Base-by-base conservation (phyloP, 2,329 filamentous ascomycete genomes). In the Tolypocladium ovalisporum region DNA sequence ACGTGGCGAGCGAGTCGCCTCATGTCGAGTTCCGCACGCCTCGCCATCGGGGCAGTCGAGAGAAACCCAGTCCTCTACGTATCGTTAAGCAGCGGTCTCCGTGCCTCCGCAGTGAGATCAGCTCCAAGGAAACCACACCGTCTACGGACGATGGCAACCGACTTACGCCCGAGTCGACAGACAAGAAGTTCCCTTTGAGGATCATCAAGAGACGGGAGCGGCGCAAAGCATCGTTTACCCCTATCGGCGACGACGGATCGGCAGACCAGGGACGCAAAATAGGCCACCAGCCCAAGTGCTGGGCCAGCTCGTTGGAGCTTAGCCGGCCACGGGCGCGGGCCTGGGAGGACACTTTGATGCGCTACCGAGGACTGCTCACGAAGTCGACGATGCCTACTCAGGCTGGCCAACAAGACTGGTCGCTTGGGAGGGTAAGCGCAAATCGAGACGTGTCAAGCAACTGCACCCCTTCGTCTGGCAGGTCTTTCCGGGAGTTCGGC, bases 41-140 rank as follows among this genome's bases (percentile, higher is more conserved):
- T 59, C 54, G 54, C 24, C 56, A 59, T 10, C 58, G 58, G 57
- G 65, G 44, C 63, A 29, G 36, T 15, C 54, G 54, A 27, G 69
- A 68, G 62, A 64, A 66, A 57, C 75, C 79, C 22, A 71, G 71
- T 36, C 81, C 81, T 13, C 66, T 83, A 37, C 75, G 77, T 44
- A 79, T 83, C 63, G 66, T 76, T 63, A 83, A 81, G 64, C 69
- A 70, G 19, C 22, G 24, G 27, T 35, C n/a, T 7, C 24, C 27
- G 13, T 19, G 13, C 15, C 10, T 39, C 19, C 19, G 22, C 19
- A 15, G 12, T 13, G 37, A 54, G n/a, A 19, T 4, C 5, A 37
- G 32, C 17, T 1, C 40, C 22, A 37, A 40, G 12, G 52, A 47
- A 29, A 54, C 22, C 12, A 34, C 52, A 19, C 40, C 35, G 12